These are phyloP conservation scores for Cruciata laevipes DNA, from an alignment of 257 asterid genomes.

Conservation along the genomic window DNA sequence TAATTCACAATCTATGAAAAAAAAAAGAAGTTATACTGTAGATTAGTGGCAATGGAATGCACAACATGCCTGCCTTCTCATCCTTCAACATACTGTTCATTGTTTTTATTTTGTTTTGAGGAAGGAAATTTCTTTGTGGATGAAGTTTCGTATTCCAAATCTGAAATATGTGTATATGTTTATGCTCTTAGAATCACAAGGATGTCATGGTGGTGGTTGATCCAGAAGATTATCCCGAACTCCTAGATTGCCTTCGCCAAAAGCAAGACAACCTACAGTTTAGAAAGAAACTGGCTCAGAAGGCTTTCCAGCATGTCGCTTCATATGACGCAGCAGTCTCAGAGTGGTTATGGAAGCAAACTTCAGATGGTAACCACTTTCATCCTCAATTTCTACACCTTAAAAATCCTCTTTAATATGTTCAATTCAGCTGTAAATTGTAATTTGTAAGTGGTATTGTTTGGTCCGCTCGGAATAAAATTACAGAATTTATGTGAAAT, in stretches of 20 bases:
- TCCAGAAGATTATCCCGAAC: slow-evolving; percentile 72
- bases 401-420: slow-evolving; percentile 6
- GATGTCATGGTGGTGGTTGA: slow-evolving; percentile 96
- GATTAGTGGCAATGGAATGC: background rate
- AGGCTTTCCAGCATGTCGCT: slow-evolving; percentile 94
- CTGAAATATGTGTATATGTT: background rate
- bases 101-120: background rate
- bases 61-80: slow-evolving; percentile 5
- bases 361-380: slow-evolving; percentile 54
- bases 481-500: background rate
- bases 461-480: background rate
- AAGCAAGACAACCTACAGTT: slow-evolving; percentile 55
- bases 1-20: background rate
- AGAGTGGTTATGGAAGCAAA: slow-evolving; percentile 96
- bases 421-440: background rate
- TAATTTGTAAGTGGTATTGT: background rate
- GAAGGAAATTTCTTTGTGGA: background rate
- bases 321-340: slow-evolving; percentile 99
- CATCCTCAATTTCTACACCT: slow-evolving; percentile 4
- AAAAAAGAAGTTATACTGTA: background rate
- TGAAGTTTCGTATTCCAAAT: background rate
- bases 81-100: background rate
- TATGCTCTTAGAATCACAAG: slow-evolving; percentile 64
- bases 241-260: slow-evolving; percentile 60
- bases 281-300: slow-evolving; percentile 77